Evolutionary conservation across 129 eudicot species (phyloP).

Genomic region (Tagetes erecta): DNA sequence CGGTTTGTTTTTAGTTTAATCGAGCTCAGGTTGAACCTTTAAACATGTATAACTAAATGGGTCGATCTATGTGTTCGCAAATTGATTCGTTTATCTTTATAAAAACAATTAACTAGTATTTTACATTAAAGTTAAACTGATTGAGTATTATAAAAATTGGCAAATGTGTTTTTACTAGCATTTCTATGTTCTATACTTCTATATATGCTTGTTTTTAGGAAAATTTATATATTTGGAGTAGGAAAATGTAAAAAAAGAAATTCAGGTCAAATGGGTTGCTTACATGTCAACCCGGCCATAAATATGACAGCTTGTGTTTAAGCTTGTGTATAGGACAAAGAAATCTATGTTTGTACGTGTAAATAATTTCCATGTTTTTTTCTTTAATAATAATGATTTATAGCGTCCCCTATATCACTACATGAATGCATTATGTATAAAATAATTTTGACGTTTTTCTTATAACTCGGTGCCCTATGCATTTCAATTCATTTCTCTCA

Average conservation of each 20-base stretch:
- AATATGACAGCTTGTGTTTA: neutral
- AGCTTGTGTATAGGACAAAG: neutral
- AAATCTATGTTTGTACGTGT: neutral
- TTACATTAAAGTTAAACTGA: neutral
- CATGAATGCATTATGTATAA: too few relatives aligned
- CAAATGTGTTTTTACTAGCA: neutral
- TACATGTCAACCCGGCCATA: neutral
- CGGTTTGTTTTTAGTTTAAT: neutral
- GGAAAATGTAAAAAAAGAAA: neutral
- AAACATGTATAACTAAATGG: neutral
- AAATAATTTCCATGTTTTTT: too few relatives aligned
- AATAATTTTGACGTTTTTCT: too few relatives aligned
- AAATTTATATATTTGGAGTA: neutral
- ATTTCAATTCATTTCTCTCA: too few relatives aligned
- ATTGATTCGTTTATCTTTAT: neutral
- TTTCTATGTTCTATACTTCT: neutral
- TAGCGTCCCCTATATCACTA: too few relatives aligned
- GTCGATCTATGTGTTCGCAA: neutral
- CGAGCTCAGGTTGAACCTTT: neutral
- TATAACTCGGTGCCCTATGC: too few relatives aligned
- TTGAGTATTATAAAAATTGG: neutral
- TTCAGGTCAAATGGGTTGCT: neutral
- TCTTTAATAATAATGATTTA: too few relatives aligned
- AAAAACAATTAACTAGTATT: too few relatives aligned
- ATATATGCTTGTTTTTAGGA: neutral